phyloP scores from a whole-genome alignment of 2,329 filamentous ascomycete species.

The Fusarium staphyleae region DNA sequence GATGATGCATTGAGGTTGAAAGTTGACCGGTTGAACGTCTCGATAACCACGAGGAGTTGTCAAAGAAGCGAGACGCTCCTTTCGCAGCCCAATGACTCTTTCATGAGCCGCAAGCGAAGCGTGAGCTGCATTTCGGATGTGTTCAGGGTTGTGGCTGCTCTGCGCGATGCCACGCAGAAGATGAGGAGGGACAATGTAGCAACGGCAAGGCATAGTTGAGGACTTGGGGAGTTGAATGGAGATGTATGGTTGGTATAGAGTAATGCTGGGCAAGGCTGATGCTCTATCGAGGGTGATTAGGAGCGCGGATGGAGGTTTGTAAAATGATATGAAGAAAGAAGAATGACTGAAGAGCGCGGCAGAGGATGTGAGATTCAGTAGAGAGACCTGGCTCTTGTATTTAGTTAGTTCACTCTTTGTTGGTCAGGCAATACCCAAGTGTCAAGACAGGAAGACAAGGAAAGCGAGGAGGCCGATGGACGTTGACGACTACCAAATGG shows the following conservation, averaged over 20 bases:
- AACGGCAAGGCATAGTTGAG: constrained; percentile 37
- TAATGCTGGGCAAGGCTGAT: not conserved
- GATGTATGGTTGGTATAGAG: not conserved
- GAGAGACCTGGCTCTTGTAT: no score
- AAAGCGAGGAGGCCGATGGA: no score
- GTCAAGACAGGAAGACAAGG: no score
- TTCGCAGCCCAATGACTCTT: constrained; percentile 42
- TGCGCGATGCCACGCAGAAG: constrained; percentile 49
- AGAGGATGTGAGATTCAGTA: no score
- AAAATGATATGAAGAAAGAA: no score
- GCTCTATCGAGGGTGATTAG: no score
- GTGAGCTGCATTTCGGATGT: constrained; percentile 48
- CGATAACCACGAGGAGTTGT: constrained; percentile 44
- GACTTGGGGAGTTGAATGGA: not conserved
- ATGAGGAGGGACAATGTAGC: constrained; percentile 32
- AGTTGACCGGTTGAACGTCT: constrained; percentile 2
- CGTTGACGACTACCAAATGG: no score
- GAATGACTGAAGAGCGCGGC: no score
- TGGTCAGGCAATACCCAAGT: no score
- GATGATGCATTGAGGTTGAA: constrained; percentile 45
- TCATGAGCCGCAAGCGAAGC: constrained; percentile 47
- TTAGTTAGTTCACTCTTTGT: no score
- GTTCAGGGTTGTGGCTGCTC: constrained; percentile 47
- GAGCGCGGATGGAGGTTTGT: no score
- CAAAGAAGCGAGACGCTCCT: constrained; percentile 47